These are phyloP conservation scores for Furcasterigmium furcatum DNA, from an alignment of 2,329 filamentous ascomycete species.

Conservation along the genomic window DNA sequence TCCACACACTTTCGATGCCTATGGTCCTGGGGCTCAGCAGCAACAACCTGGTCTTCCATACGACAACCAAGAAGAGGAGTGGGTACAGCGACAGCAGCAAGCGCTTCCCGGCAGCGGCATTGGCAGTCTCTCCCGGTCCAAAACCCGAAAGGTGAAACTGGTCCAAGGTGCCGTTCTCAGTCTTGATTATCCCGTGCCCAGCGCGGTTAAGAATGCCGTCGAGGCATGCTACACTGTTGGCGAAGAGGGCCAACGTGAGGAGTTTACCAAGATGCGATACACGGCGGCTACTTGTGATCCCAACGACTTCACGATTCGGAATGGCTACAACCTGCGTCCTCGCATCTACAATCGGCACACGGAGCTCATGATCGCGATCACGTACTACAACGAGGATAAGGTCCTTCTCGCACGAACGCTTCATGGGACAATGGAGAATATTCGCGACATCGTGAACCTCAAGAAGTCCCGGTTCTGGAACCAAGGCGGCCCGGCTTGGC, in stretches of 20 bases:
- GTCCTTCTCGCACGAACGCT: constrained; percentile 76
- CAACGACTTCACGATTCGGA: constrained; percentile 87
- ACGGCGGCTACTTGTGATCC: constrained; percentile 87
- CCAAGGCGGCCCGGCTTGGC: constrained; percentile 87
- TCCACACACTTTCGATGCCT: no score
- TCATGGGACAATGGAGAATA: constrained; percentile 90
- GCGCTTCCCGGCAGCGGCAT: constrained; percentile 40
- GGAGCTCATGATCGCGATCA: constrained; percentile 83
- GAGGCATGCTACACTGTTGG: constrained; percentile 80
- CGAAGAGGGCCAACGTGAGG: constrained; percentile 73
- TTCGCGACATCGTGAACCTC: constrained; percentile 85
- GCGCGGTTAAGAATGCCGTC: constrained; percentile 84
- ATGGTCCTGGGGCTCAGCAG: constrained; percentile 3
- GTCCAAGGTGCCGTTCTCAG: constrained; percentile 85
- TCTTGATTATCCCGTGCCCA: constrained; percentile 85
- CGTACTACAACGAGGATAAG: constrained; percentile 94
- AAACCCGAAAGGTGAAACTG: constrained; percentile 85
- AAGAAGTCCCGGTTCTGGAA: constrained; percentile 96
- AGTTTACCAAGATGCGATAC: constrained; percentile 89
- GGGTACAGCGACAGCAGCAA: constrained; percentile 59
- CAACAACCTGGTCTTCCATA: constrained; percentile 25
- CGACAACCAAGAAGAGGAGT: background rate
- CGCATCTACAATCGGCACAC: constrained; percentile 93
- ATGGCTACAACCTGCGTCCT: constrained; percentile 85
- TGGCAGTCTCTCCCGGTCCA: constrained; percentile 73